A percentile compares a stretch with the other conserved stretches of the same genome.
Evolutionary conservation across 805 yeast species (phyloP).

Genomic region (Cyberlindnera americana): DNA sequence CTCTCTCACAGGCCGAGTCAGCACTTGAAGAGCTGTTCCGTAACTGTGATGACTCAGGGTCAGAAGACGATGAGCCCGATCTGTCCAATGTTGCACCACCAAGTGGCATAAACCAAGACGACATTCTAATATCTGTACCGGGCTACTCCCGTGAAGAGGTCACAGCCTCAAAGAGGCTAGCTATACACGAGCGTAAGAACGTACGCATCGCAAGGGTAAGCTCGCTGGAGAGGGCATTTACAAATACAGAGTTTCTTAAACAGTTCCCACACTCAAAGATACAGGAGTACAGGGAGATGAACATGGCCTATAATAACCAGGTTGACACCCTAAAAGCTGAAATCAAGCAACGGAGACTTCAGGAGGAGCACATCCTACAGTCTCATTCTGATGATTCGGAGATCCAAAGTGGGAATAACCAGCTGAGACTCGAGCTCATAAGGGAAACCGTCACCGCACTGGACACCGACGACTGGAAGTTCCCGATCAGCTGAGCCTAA

Average conservation of each 20-base stretch:
- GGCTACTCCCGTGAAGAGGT: constrained; percentile 28
- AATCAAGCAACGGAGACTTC: constrained; percentile 1
- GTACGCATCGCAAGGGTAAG: constrained; percentile 22
- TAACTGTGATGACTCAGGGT: constrained; percentile 25
- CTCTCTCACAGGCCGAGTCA: constrained; percentile 24
- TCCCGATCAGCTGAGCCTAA: too few relatives aligned
- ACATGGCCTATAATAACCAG: constrained; percentile 15
- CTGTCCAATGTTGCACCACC: constrained; percentile 21
- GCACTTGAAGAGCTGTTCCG: constrained; percentile 25
- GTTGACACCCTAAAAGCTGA: constrained; percentile 10
- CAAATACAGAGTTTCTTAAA: constrained; percentile 17
- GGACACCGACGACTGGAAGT: constrained; percentile 15
- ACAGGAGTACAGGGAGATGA: constrained; percentile 21
- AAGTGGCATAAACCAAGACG: constrained; percentile 18
- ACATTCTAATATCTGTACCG: constrained; percentile 26
- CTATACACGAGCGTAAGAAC: constrained; percentile 24
- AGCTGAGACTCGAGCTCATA: constrained; percentile 6
- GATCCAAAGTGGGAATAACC: not conserved
- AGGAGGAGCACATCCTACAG: constrained; percentile 5
- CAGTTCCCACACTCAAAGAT: constrained; percentile 9
- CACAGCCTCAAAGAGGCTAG: constrained; percentile 24
- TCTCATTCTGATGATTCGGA: constrained; percentile 1
- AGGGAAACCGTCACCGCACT: constrained; percentile 8
- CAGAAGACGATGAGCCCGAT: constrained; percentile 28
- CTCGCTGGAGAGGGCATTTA: constrained; percentile 23